Evolutionary conservation across 73 alveolate genomes (phyloP).

Genomic region (Breviolum minutum): DNA sequence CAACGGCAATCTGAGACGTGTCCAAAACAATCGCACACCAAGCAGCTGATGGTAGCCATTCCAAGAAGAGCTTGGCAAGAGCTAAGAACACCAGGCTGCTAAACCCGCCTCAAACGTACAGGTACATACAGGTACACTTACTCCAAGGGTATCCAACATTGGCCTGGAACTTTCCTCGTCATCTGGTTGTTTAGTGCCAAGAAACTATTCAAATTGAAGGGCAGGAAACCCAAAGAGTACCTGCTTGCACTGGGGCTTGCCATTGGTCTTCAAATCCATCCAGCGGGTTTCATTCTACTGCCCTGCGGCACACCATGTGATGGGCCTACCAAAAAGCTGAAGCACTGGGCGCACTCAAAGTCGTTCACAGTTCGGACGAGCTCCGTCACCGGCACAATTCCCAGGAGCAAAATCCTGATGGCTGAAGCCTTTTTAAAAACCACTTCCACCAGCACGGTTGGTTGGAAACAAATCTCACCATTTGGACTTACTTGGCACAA

Average conservation of each 20-base stretch:
- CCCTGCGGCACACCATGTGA: too few relatives aligned
- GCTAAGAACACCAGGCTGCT: slow-evolving; percentile 51
- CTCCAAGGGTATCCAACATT: background rate
- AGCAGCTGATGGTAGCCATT: slow-evolving; percentile 50
- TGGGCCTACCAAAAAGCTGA: background rate
- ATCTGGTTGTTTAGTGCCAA: background rate
- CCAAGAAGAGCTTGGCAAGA: slow-evolving; percentile 26
- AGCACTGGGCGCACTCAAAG: slow-evolving; percentile 21
- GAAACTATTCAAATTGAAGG: slow-evolving; percentile 38
- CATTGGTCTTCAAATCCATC: too few relatives aligned
- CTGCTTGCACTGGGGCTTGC: background rate
- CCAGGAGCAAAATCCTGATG: slow-evolving; percentile 23
- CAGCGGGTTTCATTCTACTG: too few relatives aligned
- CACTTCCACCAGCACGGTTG: too few relatives aligned
- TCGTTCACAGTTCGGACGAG: slow-evolving; percentile 8
- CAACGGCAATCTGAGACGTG: background rate
- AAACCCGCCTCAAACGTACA: background rate
- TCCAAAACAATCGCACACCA: background rate
- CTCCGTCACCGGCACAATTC: slow-evolving; percentile 32
- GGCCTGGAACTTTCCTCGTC: background rate
- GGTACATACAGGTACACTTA: background rate
- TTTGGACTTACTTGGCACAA: too few relatives aligned
- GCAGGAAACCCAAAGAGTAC: slow-evolving; percentile 64
- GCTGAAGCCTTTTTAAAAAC: too few relatives aligned
- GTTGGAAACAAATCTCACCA: too few relatives aligned